Percentiles rank a stretch among this genome's conserved stretches.
phyloP scores from a whole-genome alignment of 2,329 filamentous ascomycete genomes.

The Cladosporium cucumerinum region DNA sequence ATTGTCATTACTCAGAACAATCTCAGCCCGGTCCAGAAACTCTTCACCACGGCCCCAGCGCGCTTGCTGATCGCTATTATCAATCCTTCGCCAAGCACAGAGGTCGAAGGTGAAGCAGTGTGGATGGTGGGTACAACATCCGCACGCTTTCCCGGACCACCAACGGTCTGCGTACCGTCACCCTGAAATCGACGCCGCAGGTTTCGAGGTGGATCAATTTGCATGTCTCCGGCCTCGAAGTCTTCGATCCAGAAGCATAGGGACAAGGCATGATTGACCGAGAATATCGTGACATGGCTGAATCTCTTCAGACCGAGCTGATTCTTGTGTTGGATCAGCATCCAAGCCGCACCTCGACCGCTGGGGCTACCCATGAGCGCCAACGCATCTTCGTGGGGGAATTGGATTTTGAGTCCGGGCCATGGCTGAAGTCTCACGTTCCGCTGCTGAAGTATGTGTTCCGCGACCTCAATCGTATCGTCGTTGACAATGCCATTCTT shows the following conservation, averaged over 20 bases:
- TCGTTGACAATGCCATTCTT: not conserved
- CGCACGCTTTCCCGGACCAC: not conserved
- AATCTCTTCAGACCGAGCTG: conserved; percentile 19
- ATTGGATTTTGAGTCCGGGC: not conserved
- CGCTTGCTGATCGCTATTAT: not conserved
- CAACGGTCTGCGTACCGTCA: not conserved
- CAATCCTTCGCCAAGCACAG: not conserved
- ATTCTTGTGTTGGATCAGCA: conserved; percentile 20
- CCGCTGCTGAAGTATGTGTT: not conserved
- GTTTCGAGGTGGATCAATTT: not conserved
- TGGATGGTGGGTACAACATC: not conserved
- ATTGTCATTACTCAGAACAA: not conserved
- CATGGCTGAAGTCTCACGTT: not conserved
- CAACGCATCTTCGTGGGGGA: not conserved
- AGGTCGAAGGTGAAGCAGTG: not conserved
- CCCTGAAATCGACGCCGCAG: not conserved
- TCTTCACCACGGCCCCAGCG: not conserved
- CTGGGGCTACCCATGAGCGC: conserved; percentile 19
- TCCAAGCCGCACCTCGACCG: conserved; percentile 16
- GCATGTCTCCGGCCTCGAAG: not conserved
- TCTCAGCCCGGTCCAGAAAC: not conserved
- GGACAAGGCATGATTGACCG: not conserved
- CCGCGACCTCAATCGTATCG: not conserved
- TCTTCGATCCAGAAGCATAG: conserved; percentile 3
- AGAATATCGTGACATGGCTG: conserved; percentile 10